A percentile compares a stretch with the other conserved stretches of the same genome.
Conservation (phyloP, 345 rosid species). For the Populus deltoides region DNA sequence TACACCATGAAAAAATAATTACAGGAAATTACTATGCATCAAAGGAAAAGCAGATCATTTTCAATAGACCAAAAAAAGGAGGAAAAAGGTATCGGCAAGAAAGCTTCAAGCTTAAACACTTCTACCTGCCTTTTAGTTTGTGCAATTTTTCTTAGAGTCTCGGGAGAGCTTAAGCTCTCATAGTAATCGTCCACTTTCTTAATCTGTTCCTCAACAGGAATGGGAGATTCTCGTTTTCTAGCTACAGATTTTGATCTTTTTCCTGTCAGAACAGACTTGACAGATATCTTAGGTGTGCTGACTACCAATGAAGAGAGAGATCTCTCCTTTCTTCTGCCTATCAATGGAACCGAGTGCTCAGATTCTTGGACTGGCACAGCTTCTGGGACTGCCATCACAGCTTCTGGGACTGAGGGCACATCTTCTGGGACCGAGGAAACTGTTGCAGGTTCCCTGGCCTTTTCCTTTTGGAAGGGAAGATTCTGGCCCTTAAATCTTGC, state of each 20-base stretch:
- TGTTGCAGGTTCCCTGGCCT: conserved; percentile 5
- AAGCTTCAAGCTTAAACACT: conserved; percentile 1
- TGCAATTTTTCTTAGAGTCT: conserved; percentile 18
- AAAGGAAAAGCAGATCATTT: neutral
- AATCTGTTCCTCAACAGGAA: conserved; percentile 3
- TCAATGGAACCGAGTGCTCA: conserved; percentile 2
- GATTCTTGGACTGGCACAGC: conserved; percentile 7
- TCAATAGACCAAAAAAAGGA: neutral
- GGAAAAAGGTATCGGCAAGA: neutral
- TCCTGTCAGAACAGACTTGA: conserved; percentile 11
- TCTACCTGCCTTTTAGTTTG: conserved; percentile 35
- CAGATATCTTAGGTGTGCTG: conserved; percentile 19
- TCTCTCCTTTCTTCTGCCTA: conserved; percentile 37
- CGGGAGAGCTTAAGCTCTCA: conserved; percentile 15
- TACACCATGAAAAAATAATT: conserved; percentile 5
- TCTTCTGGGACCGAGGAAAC: conserved; percentile 6
- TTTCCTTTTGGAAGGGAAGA: conserved; percentile 31
- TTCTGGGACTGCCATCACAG: conserved; percentile 4
- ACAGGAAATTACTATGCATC: neutral
- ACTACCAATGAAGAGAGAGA: conserved; percentile 34
- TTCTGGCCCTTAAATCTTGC: conserved; percentile 36
- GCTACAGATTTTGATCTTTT: conserved; percentile 27
- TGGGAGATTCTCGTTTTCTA: conserved; percentile 13
- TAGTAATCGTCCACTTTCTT: conserved; percentile 19
- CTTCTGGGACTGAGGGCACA: conserved; percentile 8